phyloP scores from a whole-genome alignment of 1,139 yeast species.

The Pichia sp. region DNA sequence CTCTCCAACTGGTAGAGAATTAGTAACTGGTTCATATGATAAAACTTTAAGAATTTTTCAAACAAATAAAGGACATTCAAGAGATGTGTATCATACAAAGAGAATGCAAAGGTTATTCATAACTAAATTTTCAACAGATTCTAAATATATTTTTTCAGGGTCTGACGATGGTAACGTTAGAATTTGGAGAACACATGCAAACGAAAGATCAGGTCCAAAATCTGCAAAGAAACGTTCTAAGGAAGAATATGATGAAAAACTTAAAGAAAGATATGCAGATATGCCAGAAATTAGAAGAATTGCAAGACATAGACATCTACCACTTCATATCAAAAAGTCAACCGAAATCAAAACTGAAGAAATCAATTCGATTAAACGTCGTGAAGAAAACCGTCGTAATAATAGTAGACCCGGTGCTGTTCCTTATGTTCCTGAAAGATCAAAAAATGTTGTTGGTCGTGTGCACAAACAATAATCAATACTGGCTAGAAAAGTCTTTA shows the following conservation, averaged over 20 bases:
- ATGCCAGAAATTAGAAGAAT: conserved; percentile 96
- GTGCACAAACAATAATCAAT: conserved; percentile 51
- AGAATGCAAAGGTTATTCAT: conserved; percentile 94
- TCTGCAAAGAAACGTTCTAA: conserved; percentile 75
- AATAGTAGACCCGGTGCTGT: conserved; percentile 66
- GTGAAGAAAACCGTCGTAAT: conserved; percentile 75
- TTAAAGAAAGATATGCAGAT: conserved; percentile 86
- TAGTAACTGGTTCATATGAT: conserved; percentile 94
- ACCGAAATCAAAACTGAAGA: conserved; percentile 77
- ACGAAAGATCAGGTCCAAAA: conserved; percentile 76
- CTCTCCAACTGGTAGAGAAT: conserved; percentile 93
- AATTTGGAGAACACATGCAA: conserved; percentile 84
- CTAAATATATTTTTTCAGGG: conserved; percentile 80
- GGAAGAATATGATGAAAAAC: conserved; percentile 82
- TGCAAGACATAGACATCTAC: conserved; percentile 86
- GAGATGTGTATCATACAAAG: conserved; percentile 93
- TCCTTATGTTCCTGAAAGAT: conserved; percentile 63
- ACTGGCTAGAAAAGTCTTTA: too few species aligned
- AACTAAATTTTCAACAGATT: conserved; percentile 79
- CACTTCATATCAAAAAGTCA: conserved; percentile 80
- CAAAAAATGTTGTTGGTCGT: conserved; percentile 78
- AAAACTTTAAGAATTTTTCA: conserved; percentile 80
- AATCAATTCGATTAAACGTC: conserved; percentile 61
- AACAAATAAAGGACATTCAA: conserved; percentile 69
- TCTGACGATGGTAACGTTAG: conserved; percentile 95